Conservation (phyloP, 352 stramenopile species). For the Globisporangium camurandrum region DNA sequence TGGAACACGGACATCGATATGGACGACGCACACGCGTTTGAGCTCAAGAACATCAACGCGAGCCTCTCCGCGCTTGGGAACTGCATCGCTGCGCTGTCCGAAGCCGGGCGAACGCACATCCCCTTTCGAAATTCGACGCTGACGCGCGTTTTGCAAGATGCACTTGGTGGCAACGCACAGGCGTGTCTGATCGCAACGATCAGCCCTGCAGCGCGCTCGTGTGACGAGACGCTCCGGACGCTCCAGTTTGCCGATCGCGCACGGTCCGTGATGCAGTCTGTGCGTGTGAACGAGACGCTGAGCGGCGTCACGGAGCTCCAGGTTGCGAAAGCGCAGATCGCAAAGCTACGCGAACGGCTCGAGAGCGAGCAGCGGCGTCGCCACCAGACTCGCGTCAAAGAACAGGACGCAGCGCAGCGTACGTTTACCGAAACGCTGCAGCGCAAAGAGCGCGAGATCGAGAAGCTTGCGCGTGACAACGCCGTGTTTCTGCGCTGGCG, state of each 20-base stretch:
- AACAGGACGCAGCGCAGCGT: conserved; percentile 37
- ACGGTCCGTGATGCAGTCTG: conserved; percentile 62
- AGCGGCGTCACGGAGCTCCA: conserved; percentile 44
- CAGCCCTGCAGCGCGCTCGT: conserved; percentile 27
- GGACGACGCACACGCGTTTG: conserved; percentile 58
- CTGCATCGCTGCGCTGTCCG: conserved; percentile 83
- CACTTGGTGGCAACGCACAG: conserved; percentile 66
- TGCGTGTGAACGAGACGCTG: conserved; percentile 59
- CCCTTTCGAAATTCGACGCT: conserved; percentile 87
- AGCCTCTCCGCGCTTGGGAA: conserved; percentile 87
- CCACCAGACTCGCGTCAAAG: conserved; percentile 44
- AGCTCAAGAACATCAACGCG: conserved; percentile 90
- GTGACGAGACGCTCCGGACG: conserved; percentile 70
- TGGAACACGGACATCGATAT: conserved; percentile 78
- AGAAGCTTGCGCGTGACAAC: conserved; percentile 46
- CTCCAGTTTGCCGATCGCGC: conserved; percentile 74
- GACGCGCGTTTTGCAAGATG: conserved; percentile 83
- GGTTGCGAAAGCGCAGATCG: conserved; percentile 51
- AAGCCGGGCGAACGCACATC: conserved; percentile 81
- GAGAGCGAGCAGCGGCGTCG: conserved; percentile 38
- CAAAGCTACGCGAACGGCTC: conserved; percentile 37
- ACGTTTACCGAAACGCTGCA: conserved; percentile 48
- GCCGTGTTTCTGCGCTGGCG: conserved; percentile 49
- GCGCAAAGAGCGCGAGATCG: conserved; percentile 57
- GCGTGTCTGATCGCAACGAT: conserved; percentile 68